Evolutionary conservation across 2,329 filamentous ascomycete genomes (phyloP).

Genomic region (Lachnellula occidentalis): DNA sequence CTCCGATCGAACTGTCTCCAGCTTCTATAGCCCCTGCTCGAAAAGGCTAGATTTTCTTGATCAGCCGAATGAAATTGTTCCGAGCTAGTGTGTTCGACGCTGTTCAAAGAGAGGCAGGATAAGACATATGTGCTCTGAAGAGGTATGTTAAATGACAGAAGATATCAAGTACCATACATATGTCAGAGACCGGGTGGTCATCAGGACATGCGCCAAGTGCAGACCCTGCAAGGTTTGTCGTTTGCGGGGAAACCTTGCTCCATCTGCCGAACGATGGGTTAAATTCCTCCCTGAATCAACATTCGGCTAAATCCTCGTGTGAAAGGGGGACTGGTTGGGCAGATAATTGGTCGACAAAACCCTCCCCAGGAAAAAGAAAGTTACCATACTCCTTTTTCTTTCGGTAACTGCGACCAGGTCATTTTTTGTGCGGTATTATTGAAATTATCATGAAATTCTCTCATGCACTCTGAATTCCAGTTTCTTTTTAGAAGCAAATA

Average conservation of each 20-base stretch:
- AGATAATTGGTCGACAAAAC: background rate
- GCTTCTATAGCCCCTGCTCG: background rate
- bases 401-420: constrained; percentile 1
- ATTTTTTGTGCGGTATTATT: background rate
- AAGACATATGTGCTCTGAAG: background rate
- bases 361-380: background rate
- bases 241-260: constrained; percentile 19
- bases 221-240: background rate
- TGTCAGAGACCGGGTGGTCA: too few species aligned
- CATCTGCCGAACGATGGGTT: constrained; percentile 13
- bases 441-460: background rate
- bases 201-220: too few species aligned
- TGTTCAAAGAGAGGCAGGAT: background rate
- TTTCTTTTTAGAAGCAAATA: background rate
- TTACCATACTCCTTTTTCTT: background rate
- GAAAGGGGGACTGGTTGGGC: background rate
- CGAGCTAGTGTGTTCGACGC: background rate
- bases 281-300: constrained; percentile 7
- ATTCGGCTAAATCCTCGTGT: constrained; percentile 8
- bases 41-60: background rate
- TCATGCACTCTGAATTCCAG: background rate
- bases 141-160: too few species aligned
- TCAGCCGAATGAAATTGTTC: background rate
- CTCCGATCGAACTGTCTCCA: background rate
- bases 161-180: too few species aligned